These are phyloP conservation scores for Xylaria sp. DNA, from an alignment of 2,329 filamentous ascomycete species.

Conservation along the genomic window DNA sequence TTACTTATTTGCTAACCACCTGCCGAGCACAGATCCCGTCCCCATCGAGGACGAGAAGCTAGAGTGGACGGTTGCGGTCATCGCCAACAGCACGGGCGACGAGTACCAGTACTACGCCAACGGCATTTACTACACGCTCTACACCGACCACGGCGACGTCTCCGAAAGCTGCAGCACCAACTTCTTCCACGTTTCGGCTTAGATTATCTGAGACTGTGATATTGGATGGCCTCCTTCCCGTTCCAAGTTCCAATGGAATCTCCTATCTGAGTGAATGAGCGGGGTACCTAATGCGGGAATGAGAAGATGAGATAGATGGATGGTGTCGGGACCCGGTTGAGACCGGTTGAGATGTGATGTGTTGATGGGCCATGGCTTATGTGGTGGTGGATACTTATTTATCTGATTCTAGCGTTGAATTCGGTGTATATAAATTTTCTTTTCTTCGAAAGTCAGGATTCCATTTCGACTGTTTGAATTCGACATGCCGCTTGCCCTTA, in stretches of 20 bases:
- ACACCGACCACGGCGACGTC: conserved; percentile 10
- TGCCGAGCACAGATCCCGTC: conserved; percentile 20
- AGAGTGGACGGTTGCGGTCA: conserved; percentile 22
- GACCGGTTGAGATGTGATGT: conserved; percentile 22
- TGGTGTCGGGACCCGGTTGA: conserved; percentile 17
- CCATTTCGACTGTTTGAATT: conserved; percentile 16
- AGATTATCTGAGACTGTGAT: conserved; percentile 21
- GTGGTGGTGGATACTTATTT: conserved; percentile 17
- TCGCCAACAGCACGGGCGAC: conserved; percentile 21
- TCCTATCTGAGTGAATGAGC: conserved; percentile 18
- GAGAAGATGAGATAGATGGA: conserved; percentile 21
- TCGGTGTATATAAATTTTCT: conserved; percentile 18
- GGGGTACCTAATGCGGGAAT: conserved; percentile 13
- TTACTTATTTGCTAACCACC: conserved; percentile 25
- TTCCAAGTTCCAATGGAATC: conserved; percentile 22
- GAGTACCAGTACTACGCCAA: conserved; percentile 20
- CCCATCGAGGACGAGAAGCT: conserved; percentile 22
- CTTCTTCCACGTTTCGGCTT: conserved; percentile 22
- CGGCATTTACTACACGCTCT: conserved; percentile 20
- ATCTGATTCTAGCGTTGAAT: conserved; percentile 22
- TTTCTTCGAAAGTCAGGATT: conserved; percentile 17
- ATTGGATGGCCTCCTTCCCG: conserved; percentile 17
- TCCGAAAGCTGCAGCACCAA: conserved; percentile 22
- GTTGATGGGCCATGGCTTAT: conserved; percentile 24
- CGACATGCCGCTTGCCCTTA: conserved; percentile 14